Conservation (phyloP, 192 early-diverging fungal genomes). For the Jimgerdemannia flammicorona region DNA sequence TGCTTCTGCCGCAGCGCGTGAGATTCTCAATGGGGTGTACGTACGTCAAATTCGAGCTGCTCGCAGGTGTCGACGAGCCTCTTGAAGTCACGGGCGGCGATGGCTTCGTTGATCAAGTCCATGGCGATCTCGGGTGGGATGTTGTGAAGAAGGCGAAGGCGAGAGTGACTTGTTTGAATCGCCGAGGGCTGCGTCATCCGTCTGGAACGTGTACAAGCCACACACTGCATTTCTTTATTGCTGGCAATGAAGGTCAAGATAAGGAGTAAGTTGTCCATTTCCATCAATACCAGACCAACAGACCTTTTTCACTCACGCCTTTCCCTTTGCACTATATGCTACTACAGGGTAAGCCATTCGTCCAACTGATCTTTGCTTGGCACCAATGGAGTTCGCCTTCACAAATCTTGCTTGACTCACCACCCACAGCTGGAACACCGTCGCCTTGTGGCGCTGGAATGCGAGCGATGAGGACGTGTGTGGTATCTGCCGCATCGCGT, state of each 20-base stretch:
- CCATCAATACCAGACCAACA: not conserved
- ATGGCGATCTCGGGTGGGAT: not conserved
- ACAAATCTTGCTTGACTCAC: not conserved
- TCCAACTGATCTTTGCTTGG: not conserved
- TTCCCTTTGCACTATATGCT: not conserved
- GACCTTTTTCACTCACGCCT: not conserved
- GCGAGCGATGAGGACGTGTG: constrained; percentile 81
- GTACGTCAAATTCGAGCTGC: constrained; percentile 18
- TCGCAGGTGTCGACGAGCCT: constrained; percentile 15
- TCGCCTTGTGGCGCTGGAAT: constrained; percentile 89
- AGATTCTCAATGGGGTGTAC: not conserved
- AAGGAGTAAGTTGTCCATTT: not conserved
- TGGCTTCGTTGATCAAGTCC: constrained; percentile 11
- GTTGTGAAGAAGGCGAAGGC: not conserved
- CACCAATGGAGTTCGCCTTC: not conserved
- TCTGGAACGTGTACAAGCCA: too few species aligned
- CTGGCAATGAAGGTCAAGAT: not conserved
- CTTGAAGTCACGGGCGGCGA: constrained; percentile 4
- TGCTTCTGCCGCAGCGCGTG: not conserved
- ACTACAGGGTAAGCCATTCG: not conserved
- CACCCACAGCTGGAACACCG: constrained; percentile 60
- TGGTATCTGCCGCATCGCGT: constrained; percentile 84
- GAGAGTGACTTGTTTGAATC: too few species aligned
- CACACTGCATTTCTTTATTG: too few species aligned
- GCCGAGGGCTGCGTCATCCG: too few species aligned